phyloP scores from a whole-genome alignment of 1,284 basidiomycete species.

The Kwoniella shivajii region DNA sequence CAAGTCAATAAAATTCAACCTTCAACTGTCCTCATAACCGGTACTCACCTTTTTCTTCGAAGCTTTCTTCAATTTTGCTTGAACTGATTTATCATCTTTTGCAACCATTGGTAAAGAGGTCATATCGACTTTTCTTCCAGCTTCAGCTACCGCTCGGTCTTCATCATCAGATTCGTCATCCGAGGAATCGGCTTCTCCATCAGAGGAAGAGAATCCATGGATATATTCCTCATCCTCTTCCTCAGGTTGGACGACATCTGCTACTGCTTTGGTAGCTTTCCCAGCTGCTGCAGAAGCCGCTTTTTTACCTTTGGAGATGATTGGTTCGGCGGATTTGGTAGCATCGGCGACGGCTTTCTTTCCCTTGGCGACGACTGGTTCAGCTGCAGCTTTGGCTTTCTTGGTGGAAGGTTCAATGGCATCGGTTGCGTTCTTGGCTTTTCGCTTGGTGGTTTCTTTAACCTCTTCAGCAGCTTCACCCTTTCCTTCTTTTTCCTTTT shows the following conservation, averaged over 20 bases:
- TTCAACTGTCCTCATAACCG: background rate
- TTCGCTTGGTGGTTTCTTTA: slow-evolving; percentile 24
- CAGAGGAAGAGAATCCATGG: slow-evolving; percentile 67
- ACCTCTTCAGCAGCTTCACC: slow-evolving; percentile 16
- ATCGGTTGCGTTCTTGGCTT: slow-evolving; percentile 19
- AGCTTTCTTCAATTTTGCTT: slow-evolving; percentile 78
- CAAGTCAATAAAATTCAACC: slow-evolving; percentile 1
- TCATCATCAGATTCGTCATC: slow-evolving; percentile 70
- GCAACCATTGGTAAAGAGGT: slow-evolving; percentile 74
- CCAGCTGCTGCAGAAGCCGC: slow-evolving; percentile 30
- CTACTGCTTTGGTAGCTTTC: slow-evolving; percentile 26
- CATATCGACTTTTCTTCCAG: slow-evolving; percentile 61
- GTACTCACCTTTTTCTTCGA: slow-evolving; percentile 71
- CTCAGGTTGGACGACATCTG: slow-evolving; percentile 8
- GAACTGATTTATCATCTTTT: slow-evolving; percentile 79
- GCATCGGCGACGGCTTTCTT: slow-evolving; percentile 13
- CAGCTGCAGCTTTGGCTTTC: slow-evolving; percentile 22
- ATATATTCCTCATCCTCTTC: slow-evolving; percentile 49
- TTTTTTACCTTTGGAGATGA: slow-evolving; percentile 20
- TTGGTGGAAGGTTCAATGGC: slow-evolving; percentile 16
- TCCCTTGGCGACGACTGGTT: slow-evolving; percentile 19
- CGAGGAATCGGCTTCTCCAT: slow-evolving; percentile 68
- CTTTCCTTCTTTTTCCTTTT: slow-evolving; percentile 4
- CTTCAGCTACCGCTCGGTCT: slow-evolving; percentile 56
- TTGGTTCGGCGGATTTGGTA: slow-evolving; percentile 22